A percentile compares a stretch with the other conserved stretches of the same genome.
phyloP scores from a whole-genome alignment of 2,329 filamentous ascomycete genomes.

The Apiospora arundinis region DNA sequence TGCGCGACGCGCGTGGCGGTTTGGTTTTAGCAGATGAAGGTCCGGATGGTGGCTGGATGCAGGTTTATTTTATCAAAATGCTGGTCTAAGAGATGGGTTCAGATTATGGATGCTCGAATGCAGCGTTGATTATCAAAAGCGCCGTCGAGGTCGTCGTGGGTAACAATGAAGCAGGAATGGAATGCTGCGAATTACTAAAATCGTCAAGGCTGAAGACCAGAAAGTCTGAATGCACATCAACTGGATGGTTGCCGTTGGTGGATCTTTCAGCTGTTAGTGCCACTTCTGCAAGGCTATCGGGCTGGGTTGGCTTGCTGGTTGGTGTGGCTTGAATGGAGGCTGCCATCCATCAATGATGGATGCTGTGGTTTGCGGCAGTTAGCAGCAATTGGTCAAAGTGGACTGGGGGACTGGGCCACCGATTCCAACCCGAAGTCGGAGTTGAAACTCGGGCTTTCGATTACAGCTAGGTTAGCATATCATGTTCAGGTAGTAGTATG shows the following conservation, averaged over 20 bases:
- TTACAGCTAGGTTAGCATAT: background rate
- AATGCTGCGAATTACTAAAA: conserved; percentile 13
- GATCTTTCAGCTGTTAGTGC: background rate
- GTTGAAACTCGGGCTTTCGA: background rate
- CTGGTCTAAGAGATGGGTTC: background rate
- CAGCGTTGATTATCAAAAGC: background rate
- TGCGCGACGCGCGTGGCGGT: conserved; percentile 23
- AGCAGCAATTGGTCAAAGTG: no score
- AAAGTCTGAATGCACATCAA: background rate
- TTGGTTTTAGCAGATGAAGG: background rate
- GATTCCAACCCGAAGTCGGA: background rate
- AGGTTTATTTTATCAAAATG: background rate
- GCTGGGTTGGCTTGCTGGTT: no score
- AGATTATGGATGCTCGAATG: background rate
- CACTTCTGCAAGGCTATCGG: background rate
- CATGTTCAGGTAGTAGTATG: background rate
- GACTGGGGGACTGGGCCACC: background rate
- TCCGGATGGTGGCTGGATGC: background rate
- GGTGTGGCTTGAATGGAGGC: background rate
- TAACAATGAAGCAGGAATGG: background rate
- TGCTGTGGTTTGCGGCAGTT: background rate
- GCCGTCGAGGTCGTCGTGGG: background rate
- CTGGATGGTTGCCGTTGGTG: background rate
- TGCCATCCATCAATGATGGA: no score
- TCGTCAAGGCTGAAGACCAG: background rate